Evolutionary conservation across 129 eudicot species (phyloP), one percentile per base, ranked within the genome.

Genomic region (Flaveria brownii): DNA sequence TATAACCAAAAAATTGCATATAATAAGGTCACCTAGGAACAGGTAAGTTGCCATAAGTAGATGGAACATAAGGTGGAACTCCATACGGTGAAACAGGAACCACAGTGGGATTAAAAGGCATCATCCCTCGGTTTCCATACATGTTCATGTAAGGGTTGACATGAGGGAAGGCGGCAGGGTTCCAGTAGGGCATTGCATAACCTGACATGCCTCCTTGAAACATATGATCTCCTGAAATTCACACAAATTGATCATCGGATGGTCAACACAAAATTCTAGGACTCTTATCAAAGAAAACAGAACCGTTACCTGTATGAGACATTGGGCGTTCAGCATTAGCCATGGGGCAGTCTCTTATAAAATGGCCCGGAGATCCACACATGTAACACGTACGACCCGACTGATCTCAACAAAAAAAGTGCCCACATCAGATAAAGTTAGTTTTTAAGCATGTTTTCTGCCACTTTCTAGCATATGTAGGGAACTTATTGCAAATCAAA

Each of bases 331-430:
- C 80, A 61, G 72, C 49, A 25, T 86, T 61, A 72, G 86, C 82
- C 67, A 78, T 65, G 30, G 96, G 92, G 70, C 98, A 93, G 69
- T 93, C 89, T 85, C 96, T 82, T 74, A 93, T 81, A 65, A 93
- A 84, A 87, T 93, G 98, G 76, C 78, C 87, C 1, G 97, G 96
- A 78, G 93, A 91, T 65, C 91, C 96, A 84, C 97, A 93, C 84
- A 43, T 85, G 81, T 85, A 93, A 80, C 98, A 93, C 17, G 87
- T 88, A 41, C 92, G 97, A 28, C 54, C 83, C 9, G 15, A 87
- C 98, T 93, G 87, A 80, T 39, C 5, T 49, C 71, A 49, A 84
- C 73, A 69, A 78, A 45, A 39, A 57, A 1, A 41, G 39, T 54
- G 41, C 39, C 9, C 43, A 28, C 71, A 59, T 78, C 76, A 70